phyloP scores from a whole-genome alignment of 306 rosid species.

The Prunus davidiana region DNA sequence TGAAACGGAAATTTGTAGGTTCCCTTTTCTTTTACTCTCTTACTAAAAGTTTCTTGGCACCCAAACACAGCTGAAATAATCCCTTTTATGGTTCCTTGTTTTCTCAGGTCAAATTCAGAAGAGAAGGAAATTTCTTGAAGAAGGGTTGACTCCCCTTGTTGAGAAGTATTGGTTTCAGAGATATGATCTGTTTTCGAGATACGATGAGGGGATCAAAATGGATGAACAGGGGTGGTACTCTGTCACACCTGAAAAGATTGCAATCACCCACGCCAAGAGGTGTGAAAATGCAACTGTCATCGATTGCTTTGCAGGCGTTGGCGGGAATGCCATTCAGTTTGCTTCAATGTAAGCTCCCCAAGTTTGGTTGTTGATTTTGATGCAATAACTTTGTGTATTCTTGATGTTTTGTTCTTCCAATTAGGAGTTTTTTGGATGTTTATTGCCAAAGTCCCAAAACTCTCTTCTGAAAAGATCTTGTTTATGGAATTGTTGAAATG shows the following conservation, averaged over 20 bases:
- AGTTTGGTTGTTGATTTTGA: not conserved
- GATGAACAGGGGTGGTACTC: slow-evolving; percentile 42
- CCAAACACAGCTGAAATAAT: not conserved
- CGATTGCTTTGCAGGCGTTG: slow-evolving; percentile 38
- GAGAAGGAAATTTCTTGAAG: not conserved
- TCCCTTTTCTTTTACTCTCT: no score
- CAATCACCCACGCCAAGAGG: slow-evolving; percentile 30
- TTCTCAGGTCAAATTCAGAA: slow-evolving; percentile 18
- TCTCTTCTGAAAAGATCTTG: not conserved
- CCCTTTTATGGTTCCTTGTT: not conserved
- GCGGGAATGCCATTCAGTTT: slow-evolving; percentile 39
- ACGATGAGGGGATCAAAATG: slow-evolving; percentile 34
- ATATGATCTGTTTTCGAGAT: slow-evolving; percentile 30
- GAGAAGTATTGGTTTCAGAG: slow-evolving; percentile 39
- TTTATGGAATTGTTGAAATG: not conserved
- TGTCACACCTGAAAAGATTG: slow-evolving; percentile 39
- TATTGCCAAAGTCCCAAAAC: not conserved
- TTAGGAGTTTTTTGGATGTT: no score
- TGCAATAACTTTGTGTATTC: no score
- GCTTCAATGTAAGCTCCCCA: slow-evolving; percentile 20
- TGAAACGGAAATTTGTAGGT: no score
- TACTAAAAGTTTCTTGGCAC: no score
- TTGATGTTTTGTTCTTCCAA: not conserved
- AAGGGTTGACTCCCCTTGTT: slow-evolving; percentile 25
- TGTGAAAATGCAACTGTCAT: slow-evolving; percentile 22